phyloP scores from a whole-genome alignment of 306 rosid genomes.

The Medicago ruthenica region DNA sequence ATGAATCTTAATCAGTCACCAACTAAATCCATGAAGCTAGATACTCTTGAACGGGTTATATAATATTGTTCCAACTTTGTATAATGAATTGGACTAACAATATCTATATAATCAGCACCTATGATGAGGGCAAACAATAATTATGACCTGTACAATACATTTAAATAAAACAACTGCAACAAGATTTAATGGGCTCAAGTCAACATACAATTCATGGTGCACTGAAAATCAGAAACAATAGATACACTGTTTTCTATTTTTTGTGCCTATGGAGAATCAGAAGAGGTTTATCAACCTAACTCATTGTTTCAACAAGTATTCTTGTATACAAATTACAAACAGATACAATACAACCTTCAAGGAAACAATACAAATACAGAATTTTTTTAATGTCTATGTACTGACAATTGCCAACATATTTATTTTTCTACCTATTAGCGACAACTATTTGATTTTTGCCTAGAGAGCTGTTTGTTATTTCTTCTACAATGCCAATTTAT shows the following conservation, averaged over 20 bases:
- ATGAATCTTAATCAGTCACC: not conserved
- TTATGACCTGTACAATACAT: not conserved
- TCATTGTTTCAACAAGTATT: slow-evolving; percentile 3
- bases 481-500: slow-evolving; percentile 4
- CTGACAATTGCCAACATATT: slow-evolving; percentile 22
- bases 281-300: not conserved
- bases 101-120: not conserved
- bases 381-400: slow-evolving; percentile 24
- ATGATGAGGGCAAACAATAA: not conserved
- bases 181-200: not conserved
- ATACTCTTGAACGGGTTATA: not conserved
- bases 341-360: slow-evolving; percentile 34
- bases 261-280: slow-evolving; percentile 14
- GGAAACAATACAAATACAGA: not conserved
- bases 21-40: not conserved
- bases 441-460: slow-evolving; percentile 25
- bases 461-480: slow-evolving; percentile 13
- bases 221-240: slow-evolving; percentile 35
- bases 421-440: not conserved
- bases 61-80: not conserved
- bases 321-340: slow-evolving; percentile 25
- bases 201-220: slow-evolving; percentile 4
- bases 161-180: not conserved
- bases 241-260: not conserved
- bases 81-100: not conserved